Percentiles rank a stretch among this genome's conserved stretches.
These are phyloP conservation scores for Dryas alaskensis DNA, from an alignment of 306 rosid species.

Conservation along the genomic window DNA sequence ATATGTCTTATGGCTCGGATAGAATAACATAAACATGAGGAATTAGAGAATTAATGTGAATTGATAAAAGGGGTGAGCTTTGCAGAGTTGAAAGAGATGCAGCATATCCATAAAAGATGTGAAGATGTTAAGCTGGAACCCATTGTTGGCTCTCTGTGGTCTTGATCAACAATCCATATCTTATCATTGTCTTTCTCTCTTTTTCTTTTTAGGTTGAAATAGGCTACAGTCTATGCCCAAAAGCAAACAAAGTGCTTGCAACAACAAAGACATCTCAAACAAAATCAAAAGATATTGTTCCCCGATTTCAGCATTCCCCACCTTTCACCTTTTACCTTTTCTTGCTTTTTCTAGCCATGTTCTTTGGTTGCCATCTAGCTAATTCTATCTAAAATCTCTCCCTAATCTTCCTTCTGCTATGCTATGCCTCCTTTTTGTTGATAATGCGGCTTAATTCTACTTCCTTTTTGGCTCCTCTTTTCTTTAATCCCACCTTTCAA, in stretches of 20 bases:
- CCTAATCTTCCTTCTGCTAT: conserved; percentile 18
- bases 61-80: conserved; percentile 5
- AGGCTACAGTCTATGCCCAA: conserved; percentile 31
- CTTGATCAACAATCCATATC: conserved; percentile 22
- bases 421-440: background rate
- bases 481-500: background rate
- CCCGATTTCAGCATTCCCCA: conserved; percentile 43
- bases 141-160: conserved; percentile 14
- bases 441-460: conserved; percentile 20
- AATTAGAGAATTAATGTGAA: too few relatives aligned
- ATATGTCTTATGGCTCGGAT: too few relatives aligned
- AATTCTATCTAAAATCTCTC: background rate
- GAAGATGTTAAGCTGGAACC: conserved; percentile 19
- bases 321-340: conserved; percentile 25
- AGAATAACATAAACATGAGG: too few relatives aligned
- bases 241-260: conserved; percentile 25
- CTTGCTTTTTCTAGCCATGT: background rate
- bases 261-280: conserved; percentile 43
- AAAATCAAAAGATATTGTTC: conserved; percentile 40
- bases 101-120: conserved; percentile 33
- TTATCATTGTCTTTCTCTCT: conserved; percentile 38
- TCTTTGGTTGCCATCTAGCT: conserved; percentile 17
- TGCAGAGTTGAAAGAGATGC: conserved; percentile 27
- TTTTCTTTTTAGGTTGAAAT: conserved; percentile 51
- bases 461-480: conserved; percentile 16